Conservation (phyloP, 2,329 filamentous ascomycete species). For the Xylaria sp. region DNA sequence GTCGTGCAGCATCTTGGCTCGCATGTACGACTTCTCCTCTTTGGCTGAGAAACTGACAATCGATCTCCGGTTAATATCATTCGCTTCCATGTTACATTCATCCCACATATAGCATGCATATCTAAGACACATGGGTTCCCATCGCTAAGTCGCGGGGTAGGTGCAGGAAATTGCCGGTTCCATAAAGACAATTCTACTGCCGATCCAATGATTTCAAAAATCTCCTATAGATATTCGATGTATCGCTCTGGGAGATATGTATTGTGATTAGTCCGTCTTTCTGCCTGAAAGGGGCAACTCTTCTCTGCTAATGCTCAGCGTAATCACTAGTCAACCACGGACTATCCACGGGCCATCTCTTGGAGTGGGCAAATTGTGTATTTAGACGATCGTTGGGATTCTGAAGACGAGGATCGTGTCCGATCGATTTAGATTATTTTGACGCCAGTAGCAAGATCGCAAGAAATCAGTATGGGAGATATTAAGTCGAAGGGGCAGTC, state of each 20-base stretch:
- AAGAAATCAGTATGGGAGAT: conserved; percentile 20
- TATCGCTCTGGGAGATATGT: background rate
- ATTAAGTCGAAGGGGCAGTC: conserved; percentile 4
- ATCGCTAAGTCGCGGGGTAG: conserved; percentile 41
- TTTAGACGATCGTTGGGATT: conserved; percentile 2
- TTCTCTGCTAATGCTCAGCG: background rate
- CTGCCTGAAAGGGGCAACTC: conserved; percentile 24
- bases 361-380: background rate
- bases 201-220: conserved; percentile 24
- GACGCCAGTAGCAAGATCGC: background rate
- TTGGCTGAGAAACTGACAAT: background rate
- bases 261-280: conserved; percentile 8
- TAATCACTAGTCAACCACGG: background rate
- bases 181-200: background rate
- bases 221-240: conserved; percentile 27
- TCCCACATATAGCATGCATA: background rate
- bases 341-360: background rate
- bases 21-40: background rate
- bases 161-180: conserved; percentile 34
- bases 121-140: background rate
- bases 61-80: conserved; percentile 20
- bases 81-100: background rate
- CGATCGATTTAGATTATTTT: background rate
- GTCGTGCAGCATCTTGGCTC: background rate
- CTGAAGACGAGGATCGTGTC: background rate